Base-by-base conservation (phyloP, 2,329 filamentous ascomycete genomes). In the Penicillium glabrum region DNA sequence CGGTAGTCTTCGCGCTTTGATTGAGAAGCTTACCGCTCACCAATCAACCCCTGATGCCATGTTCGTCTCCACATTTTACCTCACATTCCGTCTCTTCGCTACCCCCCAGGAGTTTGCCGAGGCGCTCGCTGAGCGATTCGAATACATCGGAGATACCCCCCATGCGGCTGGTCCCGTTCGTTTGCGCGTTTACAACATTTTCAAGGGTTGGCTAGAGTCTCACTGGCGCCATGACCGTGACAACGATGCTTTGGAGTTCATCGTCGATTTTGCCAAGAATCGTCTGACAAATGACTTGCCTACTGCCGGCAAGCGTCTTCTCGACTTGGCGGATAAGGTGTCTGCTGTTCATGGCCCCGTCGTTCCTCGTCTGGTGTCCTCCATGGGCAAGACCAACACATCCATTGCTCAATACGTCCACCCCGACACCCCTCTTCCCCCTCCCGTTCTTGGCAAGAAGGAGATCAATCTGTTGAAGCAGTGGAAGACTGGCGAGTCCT, bases 191-290 rank as follows among this genome's bases (percentile, higher is more conserved):
- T 98, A 96, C 79, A 98, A 99, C 71, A 88, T 92, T 55, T 91
- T 99, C 82, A 99, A 99, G 75, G 90, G 90, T 43, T 99, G 95
- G 95, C 80, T 99, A 21, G 95, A 98, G 77, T 95, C 90, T 7
- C 92, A 99, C 75, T 99, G 95, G 93, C 86, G 89, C 47, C 86
- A 91, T 61, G 86, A 91, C 57, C 86, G 87, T 11, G 95, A 99
- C 71, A 84, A 85, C 52, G 83, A 86, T 13, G 91, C 93, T 1
- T 80, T 99, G 9, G 80, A 83, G 0, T 79, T 89, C 48, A 96
- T 99, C 61, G 81, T 89, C 33, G 80, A 85, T 1, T 99, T 99
- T 73, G 92, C 93, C 2, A 85, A 88, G 63, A 83, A 83, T 46
- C 89, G 89, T 62, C 81, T 99, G 8, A 80, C 81, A 49, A 74